Base-by-base conservation (phyloP, 768 basidiomycete genomes). In the Hortiboletus campestris region DNA sequence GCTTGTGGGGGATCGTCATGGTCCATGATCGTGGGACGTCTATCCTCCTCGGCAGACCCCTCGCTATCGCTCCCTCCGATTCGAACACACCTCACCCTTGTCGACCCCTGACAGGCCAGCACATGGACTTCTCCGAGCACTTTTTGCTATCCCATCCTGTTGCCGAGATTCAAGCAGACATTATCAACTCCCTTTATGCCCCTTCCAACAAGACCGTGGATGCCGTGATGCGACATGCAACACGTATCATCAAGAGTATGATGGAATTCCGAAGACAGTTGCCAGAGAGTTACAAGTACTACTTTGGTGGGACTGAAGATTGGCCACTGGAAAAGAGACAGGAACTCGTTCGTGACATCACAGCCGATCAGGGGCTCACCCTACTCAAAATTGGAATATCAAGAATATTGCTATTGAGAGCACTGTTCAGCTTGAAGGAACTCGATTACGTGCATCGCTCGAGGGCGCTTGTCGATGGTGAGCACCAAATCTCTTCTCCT, bases 1-100 rank as follows among this genome's bases (percentile, higher is more conserved):
- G 88, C 25, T 79, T 94, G 17, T 94, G 91, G 91, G 84, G 81
- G 9, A 92, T 88, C 53, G 88, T 93, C 19, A 82, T 93, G 61
- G 78, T 93, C 5, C 91, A 94, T 64, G 91, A 94, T 68, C 85
- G 91, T 38, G 91, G 91, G 38, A 94, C 91, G 4, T 90, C 91
- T 34, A 86, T 94, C 67, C 84, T 92, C 25, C 84, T 94, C 13
- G 91, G 91, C 13, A 86, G 91, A 12, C 91, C 91, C 1, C 81
- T 93, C 20, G 91, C 85, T 8, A 92, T 94, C 43, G 74, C 88
- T 4, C 89, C 91, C 3, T 83, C 82, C n/a, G 91, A 93, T 64
- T 85, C 86, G 29, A 93, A 89, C 67, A 91, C 91, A 0, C 88
- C 90, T 1, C 82, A 78, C 45, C 89, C 91, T 1, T 74, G 78